Evolutionary conservation across 352 stramenopile genomes (phyloP).

Genomic region (Globisporangium sylvaticum): DNA sequence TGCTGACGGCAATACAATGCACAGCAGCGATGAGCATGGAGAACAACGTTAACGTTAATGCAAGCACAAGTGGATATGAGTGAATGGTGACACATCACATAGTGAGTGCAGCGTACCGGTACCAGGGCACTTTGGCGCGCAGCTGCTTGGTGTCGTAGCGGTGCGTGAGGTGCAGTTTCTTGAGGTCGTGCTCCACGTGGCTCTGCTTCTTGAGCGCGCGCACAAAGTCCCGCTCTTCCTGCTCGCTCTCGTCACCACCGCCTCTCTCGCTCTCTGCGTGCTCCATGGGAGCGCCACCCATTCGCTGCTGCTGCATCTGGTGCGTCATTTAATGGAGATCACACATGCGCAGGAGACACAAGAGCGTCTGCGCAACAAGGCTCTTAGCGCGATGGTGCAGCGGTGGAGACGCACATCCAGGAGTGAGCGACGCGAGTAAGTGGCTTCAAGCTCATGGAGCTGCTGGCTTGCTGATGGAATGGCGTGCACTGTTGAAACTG

Average conservation of each 20-base stretch:
- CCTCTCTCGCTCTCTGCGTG: neutral
- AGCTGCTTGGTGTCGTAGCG: constrained; percentile 18
- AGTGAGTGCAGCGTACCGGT: too few relatives aligned
- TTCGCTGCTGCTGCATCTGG: neutral
- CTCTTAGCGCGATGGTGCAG: neutral
- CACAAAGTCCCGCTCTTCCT: constrained; percentile 6
- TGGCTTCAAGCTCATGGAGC: neutral
- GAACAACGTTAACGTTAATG: neutral
- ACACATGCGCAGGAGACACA: too few relatives aligned
- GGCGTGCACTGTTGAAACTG: too few relatives aligned
- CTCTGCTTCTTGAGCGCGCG: constrained; percentile 15
- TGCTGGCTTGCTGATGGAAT: too few relatives aligned
- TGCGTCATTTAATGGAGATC: neutral
- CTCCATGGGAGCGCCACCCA: neutral
- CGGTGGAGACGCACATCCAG: neutral
- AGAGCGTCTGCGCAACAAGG: neutral
- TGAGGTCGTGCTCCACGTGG: constrained; percentile 17
- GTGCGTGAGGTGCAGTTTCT: constrained; percentile 14
- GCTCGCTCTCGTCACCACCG: neutral
- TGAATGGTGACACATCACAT: too few relatives aligned
- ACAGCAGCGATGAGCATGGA: neutral
- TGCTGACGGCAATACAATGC: constrained; percentile 24
- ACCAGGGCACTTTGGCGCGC: constrained; percentile 53
- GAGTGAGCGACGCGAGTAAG: neutral
- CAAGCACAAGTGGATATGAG: too few relatives aligned